These are phyloP conservation scores for Blastosporella zonata DNA, from an alignment of 1,284 basidiomycete species.

Conservation along the genomic window DNA sequence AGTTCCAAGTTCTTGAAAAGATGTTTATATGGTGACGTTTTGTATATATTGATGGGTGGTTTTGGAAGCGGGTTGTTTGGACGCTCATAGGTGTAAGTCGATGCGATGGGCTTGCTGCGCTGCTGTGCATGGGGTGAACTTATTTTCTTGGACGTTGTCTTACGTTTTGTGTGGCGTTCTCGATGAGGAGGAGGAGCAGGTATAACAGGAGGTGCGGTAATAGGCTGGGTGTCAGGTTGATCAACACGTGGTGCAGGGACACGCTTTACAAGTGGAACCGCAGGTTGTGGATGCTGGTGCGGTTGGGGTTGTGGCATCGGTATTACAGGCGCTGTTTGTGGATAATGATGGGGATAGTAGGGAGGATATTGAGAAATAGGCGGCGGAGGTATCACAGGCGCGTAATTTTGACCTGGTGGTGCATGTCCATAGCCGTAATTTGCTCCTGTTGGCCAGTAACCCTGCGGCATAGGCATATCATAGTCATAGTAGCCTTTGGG, in stretches of 20 bases:
- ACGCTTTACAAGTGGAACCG: not conserved
- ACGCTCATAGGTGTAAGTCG: not conserved
- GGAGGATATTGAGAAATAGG: conserved; percentile 9
- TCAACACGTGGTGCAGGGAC: not conserved
- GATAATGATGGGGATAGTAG: not conserved
- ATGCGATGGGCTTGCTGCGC: not conserved
- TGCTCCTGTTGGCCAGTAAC: conserved; percentile 9
- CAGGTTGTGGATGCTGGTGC: conserved; percentile 2
- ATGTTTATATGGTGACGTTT: conserved; percentile 11
- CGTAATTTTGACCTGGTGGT: conserved; percentile 1
- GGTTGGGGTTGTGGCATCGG: conserved; percentile 13
- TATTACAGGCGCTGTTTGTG: not conserved
- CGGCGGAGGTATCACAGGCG: conserved; percentile 3
- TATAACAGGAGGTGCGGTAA: not conserved
- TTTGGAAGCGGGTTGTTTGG: conserved; percentile 14
- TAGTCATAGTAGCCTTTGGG: conserved; percentile 6
- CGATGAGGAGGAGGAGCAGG: not conserved
- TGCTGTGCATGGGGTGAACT: not conserved
- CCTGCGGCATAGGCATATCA: not conserved
- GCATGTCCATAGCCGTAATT: conserved; percentile 4
- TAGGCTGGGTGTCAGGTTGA: not conserved
- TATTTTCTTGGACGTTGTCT: not conserved
- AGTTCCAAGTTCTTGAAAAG: conserved; percentile 7
- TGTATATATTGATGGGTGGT: conserved; percentile 12
- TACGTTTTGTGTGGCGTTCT: conserved; percentile 7